Conservation (phyloP, 108 stramenopile species). For the Fragilaria radians region DNA sequence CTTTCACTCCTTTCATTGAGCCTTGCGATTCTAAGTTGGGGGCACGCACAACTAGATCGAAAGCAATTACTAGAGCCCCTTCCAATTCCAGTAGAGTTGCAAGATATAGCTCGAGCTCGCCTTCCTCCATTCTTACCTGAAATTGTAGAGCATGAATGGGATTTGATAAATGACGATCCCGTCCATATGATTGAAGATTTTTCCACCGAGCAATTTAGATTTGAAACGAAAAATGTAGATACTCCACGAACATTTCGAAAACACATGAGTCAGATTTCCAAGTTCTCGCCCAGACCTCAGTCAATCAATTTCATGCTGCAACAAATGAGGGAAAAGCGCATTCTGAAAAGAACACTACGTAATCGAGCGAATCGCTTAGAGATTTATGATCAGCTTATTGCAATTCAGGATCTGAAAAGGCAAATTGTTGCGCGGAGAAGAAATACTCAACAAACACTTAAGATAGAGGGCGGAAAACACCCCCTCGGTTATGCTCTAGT, state of each 20-base stretch:
- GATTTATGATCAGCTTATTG: constrained; percentile 40
- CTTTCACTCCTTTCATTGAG: constrained; percentile 23
- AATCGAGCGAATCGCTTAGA: too few species aligned
- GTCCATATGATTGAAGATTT: not conserved
- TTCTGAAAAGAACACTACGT: too few species aligned
- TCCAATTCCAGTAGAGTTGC: constrained; percentile 29
- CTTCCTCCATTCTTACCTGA: constrained; percentile 77
- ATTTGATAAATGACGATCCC: not conserved
- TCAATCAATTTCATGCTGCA: constrained; percentile 4
- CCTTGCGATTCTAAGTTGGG: constrained; percentile 63
- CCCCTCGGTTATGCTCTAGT: constrained; percentile 65
- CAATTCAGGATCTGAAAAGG: constrained; percentile 32
- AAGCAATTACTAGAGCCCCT: constrained; percentile 50
- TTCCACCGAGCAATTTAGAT: too few species aligned
- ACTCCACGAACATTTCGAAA: not conserved
- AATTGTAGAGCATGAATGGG: constrained; percentile 23
- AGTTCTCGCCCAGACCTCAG: constrained; percentile 4
- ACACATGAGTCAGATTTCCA: not conserved
- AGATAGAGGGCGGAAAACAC: not conserved
- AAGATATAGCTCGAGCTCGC: constrained; percentile 36
- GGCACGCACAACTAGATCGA: constrained; percentile 58
- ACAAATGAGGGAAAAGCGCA: constrained; percentile 19
- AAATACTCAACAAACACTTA: constrained; percentile 1
- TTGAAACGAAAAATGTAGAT: too few species aligned
- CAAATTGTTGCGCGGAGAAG: not conserved